phyloP scores from a whole-genome alignment of 2,329 filamentous ascomycete genomes.

The Eutypella sp. region DNA sequence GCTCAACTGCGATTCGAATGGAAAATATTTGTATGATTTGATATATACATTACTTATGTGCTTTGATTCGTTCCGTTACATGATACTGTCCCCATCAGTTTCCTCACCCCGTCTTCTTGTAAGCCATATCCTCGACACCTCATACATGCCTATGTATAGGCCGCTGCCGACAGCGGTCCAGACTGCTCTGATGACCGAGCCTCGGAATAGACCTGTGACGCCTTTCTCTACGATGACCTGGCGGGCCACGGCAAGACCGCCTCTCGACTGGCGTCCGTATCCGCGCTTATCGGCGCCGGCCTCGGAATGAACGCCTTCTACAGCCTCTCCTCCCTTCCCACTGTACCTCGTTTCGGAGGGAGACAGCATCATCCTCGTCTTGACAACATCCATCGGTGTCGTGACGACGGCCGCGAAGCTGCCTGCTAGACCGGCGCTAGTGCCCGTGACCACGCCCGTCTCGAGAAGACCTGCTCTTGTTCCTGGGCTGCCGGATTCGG shows the following conservation, averaged over 20 bases:
- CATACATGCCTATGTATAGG: slow-evolving; percentile 81
- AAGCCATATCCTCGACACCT: slow-evolving; percentile 67
- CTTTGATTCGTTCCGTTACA: slow-evolving; percentile 6
- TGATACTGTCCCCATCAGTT: slow-evolving; percentile 31
- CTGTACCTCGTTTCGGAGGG: too few species aligned
- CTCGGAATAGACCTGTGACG: slow-evolving; percentile 69
- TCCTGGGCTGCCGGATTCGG: too few species aligned
- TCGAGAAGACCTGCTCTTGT: too few species aligned
- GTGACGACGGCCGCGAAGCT: slow-evolving; percentile 74
- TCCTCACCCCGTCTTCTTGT: slow-evolving; percentile 39
- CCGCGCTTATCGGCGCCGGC: too few species aligned
- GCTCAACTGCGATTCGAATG: too few species aligned
- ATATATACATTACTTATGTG: too few species aligned
- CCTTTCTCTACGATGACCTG: slow-evolving; percentile 65
- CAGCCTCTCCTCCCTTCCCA: slow-evolving; percentile 43
- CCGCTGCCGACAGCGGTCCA: slow-evolving; percentile 84
- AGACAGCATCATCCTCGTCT: slow-evolving; percentile 84
- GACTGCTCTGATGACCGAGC: slow-evolving; percentile 63
- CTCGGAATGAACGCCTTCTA: too few species aligned
- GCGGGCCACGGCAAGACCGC: slow-evolving; percentile 55
- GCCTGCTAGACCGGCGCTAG: slow-evolving; percentile 70
- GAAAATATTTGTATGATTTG: too few species aligned
- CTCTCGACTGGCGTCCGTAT: slow-evolving; percentile 24
- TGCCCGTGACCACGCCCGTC: slow-evolving; percentile 55
- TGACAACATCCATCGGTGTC: slow-evolving; percentile 84